A percentile compares a stretch with the other conserved stretches of the same genome.
phyloP scores from a whole-genome alignment of 257 asterid genomes.

The Jacaranda mimosifolia region DNA sequence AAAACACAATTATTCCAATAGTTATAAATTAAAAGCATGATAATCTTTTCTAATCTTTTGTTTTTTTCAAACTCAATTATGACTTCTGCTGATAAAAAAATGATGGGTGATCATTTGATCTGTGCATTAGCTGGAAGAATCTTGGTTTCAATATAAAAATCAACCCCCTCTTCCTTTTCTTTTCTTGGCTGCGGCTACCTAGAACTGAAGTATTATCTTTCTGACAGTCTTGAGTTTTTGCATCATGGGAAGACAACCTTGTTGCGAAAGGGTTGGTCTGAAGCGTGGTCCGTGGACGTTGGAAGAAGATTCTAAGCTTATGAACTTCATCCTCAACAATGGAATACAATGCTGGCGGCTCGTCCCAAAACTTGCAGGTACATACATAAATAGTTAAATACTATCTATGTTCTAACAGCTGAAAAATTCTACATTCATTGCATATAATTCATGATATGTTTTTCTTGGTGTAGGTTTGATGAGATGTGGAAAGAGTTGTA shows the following conservation, averaged over 20 bases:
- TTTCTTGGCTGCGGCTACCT: no score
- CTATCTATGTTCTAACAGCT: neutral
- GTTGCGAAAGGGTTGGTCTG: constrained; percentile 79
- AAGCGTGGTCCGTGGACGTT: constrained; percentile 89
- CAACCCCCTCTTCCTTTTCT: constrained; percentile 25
- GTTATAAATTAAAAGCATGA: constrained; percentile 40
- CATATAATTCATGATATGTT: neutral
- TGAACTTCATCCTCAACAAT: constrained; percentile 82
- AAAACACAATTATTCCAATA: constrained; percentile 34
- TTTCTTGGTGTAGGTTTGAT: constrained; percentile 55
- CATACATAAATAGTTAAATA: no score
- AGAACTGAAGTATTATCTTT: neutral
- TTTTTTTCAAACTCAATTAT: constrained; percentile 52
- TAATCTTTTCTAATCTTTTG: constrained; percentile 19
- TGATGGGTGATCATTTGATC: constrained; percentile 34
- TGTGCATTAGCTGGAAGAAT: constrained; percentile 77
- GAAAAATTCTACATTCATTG: neutral
- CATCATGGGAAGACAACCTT: constrained; percentile 88
- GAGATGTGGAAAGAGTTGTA: constrained; percentile 93
- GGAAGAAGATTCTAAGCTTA: constrained; percentile 85
- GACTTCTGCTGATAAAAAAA: constrained; percentile 35
- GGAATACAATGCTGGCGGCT: constrained; percentile 90
- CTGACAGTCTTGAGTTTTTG: neutral
- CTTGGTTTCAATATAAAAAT: constrained; percentile 57
- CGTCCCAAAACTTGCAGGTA: constrained; percentile 86